Evolutionary conservation across 164 flowering plant species (phyloP).

Genomic region (Sextonia rubra): DNA sequence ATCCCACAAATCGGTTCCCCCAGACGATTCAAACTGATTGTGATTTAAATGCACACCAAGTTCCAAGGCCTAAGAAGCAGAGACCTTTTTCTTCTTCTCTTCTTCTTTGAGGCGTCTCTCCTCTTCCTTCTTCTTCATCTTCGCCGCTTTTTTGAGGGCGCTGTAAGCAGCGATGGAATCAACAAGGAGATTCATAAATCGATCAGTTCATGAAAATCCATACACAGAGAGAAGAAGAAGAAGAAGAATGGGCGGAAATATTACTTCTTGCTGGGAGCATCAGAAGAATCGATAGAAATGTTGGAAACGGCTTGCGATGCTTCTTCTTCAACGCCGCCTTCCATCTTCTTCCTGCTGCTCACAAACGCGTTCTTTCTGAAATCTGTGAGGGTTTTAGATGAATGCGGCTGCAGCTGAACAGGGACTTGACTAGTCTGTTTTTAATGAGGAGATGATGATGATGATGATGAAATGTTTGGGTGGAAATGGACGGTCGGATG

Average conservation of each 20-base stretch:
- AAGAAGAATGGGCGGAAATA: background rate
- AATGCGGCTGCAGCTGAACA: too few relatives aligned
- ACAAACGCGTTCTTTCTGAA: too few relatives aligned
- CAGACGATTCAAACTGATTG: too few relatives aligned
- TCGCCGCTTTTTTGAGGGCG: constrained; percentile 51
- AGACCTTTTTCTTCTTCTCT: constrained; percentile 29
- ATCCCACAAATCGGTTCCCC: background rate
- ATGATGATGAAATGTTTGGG: too few relatives aligned
- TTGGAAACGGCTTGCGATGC: constrained; percentile 23
- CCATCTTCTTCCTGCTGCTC: too few relatives aligned
- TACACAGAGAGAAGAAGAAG: background rate
- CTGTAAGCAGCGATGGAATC: constrained; percentile 18
- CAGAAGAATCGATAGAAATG: constrained; percentile 23
- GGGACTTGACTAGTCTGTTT: too few relatives aligned
- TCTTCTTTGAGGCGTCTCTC: constrained; percentile 56
- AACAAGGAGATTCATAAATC: background rate
- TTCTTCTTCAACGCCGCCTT: constrained; percentile 24
- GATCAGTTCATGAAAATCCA: background rate
- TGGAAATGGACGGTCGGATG: too few relatives aligned
- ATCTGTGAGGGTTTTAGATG: too few relatives aligned
- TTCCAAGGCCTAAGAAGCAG: background rate
- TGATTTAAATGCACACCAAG: too few relatives aligned
- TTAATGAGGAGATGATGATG: too few relatives aligned
- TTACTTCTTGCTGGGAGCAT: constrained; percentile 52
- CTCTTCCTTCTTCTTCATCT: constrained; percentile 59